phyloP scores from a whole-genome alignment of 495 filamentous ascomycete species.

The Aspergillus campestris region DNA sequence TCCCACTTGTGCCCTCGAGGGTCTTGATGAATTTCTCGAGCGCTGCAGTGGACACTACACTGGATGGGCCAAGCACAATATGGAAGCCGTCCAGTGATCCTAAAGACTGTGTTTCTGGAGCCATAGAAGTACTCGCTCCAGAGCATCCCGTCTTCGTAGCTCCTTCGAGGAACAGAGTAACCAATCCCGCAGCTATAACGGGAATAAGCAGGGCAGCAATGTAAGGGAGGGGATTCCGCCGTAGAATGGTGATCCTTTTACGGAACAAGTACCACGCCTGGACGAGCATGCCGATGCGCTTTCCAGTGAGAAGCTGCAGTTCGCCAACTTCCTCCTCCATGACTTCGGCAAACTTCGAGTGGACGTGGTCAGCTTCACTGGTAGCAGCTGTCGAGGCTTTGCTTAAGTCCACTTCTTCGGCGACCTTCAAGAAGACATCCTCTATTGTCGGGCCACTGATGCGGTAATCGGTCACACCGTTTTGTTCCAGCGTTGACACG shows the following conservation, averaged over 20 bases:
- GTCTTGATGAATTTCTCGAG: slow-evolving; percentile 32
- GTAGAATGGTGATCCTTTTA: slow-evolving; percentile 69
- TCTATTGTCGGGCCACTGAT: slow-evolving; percentile 81
- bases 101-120: slow-evolving; percentile 30
- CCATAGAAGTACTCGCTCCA: slow-evolving; percentile 31
- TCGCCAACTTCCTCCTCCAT: slow-evolving; percentile 7
- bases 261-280: slow-evolving; percentile 67
- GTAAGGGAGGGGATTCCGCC: slow-evolving; percentile 67
- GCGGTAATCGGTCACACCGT: slow-evolving; percentile 58
- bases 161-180: slow-evolving; percentile 58
- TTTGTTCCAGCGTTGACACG: slow-evolving; percentile 55
- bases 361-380: neutral
- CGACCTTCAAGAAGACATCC: slow-evolving; percentile 77
- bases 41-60: slow-evolving; percentile 31
- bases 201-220: slow-evolving; percentile 64
- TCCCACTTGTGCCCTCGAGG: slow-evolving; percentile 18
- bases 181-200: slow-evolving; percentile 64
- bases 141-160: slow-evolving; percentile 51
- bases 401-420: slow-evolving; percentile 46
- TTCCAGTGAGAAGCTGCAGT: slow-evolving; percentile 59
- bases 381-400: slow-evolving; percentile 23
- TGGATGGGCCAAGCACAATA: slow-evolving; percentile 55
- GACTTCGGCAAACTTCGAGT: neutral
- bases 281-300: slow-evolving; percentile 49
- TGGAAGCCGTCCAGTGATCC: slow-evolving; percentile 28